Evolutionary conservation across 768 basidiomycete species (phyloP).

Genomic region (Sutorius australiensis): DNA sequence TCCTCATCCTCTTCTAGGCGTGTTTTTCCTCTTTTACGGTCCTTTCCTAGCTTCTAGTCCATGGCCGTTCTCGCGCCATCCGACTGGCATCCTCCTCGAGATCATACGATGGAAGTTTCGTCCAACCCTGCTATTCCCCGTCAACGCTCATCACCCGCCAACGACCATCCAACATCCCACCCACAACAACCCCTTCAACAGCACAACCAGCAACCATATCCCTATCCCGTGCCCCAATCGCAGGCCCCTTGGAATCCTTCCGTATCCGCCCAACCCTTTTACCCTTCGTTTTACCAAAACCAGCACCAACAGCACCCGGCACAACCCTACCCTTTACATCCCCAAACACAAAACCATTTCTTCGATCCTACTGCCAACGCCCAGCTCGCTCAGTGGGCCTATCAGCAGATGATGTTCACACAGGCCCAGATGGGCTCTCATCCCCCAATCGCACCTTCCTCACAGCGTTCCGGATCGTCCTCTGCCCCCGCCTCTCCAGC

Average conservation of each 20-base stretch:
- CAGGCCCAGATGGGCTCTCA: conserved; percentile 41
- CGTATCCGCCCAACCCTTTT: conserved; percentile 65
- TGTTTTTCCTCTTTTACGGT: not conserved
- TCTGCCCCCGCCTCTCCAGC: conserved; percentile 37
- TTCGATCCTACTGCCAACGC: conserved; percentile 75
- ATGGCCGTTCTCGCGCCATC: conserved; percentile 79
- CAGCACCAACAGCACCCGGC: conserved; percentile 53
- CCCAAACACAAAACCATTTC: conserved; percentile 51
- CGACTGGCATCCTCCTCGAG: conserved; percentile 71
- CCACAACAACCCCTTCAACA: conserved; percentile 24
- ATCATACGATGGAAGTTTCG: conserved; percentile 59
- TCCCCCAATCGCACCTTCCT: conserved; percentile 17
- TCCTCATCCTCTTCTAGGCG: conserved; percentile 3
- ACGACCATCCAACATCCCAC: conserved; percentile 41
- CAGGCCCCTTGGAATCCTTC: conserved; percentile 70
- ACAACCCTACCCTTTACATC: conserved; percentile 47
- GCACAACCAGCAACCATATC: conserved; percentile 42
- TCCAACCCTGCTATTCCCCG: conserved; percentile 43
- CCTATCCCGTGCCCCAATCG: conserved; percentile 67
- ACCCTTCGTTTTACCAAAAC: conserved; percentile 75
- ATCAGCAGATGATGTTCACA: conserved; percentile 91
- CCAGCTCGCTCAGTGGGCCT: conserved; percentile 81
- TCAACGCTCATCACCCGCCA: conserved; percentile 59
- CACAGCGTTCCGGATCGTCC: conserved; percentile 40
- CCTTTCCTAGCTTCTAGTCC: conserved; percentile 26